Evolutionary conservation across 176 grass and related monocot species (phyloP).

Genomic region (Stipa capillata): DNA sequence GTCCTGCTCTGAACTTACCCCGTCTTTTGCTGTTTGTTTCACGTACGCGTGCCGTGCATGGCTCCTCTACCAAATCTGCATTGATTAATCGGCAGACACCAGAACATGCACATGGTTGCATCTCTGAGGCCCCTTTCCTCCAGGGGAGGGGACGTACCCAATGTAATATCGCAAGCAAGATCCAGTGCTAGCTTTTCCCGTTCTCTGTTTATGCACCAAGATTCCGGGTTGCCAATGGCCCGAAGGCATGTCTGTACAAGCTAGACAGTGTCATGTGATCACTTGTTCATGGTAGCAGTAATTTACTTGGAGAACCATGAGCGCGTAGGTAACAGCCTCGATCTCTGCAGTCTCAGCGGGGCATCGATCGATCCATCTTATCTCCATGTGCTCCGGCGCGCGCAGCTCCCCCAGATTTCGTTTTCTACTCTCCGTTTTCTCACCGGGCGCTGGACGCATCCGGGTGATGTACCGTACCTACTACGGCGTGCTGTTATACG

Average conservation of each 20-base stretch:
- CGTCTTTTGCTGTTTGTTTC: background rate
- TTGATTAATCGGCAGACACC: background rate
- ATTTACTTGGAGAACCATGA: background rate
- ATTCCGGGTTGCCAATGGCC: background rate
- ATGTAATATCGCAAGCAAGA: background rate
- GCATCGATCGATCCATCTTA: no score
- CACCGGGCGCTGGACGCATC: background rate
- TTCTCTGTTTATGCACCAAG: background rate
- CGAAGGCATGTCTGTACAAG: background rate
- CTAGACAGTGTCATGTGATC: background rate
- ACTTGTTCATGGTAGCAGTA: background rate
- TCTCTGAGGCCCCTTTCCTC: no score
- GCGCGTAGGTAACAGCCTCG: background rate
- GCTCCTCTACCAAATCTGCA: background rate
- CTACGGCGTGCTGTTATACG: background rate
- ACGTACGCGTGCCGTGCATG: background rate
- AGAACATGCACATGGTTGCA: no score
- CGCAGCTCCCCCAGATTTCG: background rate
- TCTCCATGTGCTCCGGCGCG: background rate
- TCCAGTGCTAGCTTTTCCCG: background rate
- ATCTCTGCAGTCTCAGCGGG: no score
- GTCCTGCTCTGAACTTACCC: background rate
- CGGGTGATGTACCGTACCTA: background rate
- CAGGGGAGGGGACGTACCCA: no score
- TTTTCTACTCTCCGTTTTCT: background rate